phyloP scores from a whole-genome alignment of 768 basidiomycete genomes.

The Suillus brevipes region DNA sequence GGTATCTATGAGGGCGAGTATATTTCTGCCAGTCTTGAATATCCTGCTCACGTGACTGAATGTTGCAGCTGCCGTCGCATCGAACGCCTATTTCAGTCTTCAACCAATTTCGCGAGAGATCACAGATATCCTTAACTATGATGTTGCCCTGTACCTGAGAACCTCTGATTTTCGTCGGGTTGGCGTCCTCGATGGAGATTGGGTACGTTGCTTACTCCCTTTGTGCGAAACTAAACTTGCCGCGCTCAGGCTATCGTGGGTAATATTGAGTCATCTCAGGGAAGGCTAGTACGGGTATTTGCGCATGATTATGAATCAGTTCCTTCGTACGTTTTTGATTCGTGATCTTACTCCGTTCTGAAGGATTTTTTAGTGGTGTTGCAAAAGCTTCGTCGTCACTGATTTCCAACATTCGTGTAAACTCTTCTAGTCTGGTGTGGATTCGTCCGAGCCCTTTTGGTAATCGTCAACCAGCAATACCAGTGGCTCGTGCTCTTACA shows the following conservation, averaged over 20 bases:
- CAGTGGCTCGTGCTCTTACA: constrained; percentile 67
- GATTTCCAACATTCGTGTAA: constrained; percentile 49
- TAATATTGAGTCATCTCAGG: constrained; percentile 33
- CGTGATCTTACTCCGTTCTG: constrained; percentile 6
- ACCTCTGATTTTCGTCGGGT: constrained; percentile 64
- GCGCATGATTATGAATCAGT: constrained; percentile 48
- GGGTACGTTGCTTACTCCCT: constrained; percentile 48
- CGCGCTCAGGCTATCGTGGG: constrained; percentile 50
- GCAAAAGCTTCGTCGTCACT: constrained; percentile 50
- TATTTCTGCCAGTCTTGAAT: background rate
- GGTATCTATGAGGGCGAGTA: constrained; percentile 15
- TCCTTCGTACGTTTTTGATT: constrained; percentile 33
- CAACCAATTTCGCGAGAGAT: constrained; percentile 26
- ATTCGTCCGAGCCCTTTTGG: constrained; percentile 63
- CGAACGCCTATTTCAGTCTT: constrained; percentile 25
- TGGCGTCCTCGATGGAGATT: constrained; percentile 73
- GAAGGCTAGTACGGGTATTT: constrained; percentile 58
- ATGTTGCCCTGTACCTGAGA: constrained; percentile 59
- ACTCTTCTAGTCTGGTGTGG: constrained; percentile 30
- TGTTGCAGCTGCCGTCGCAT: constrained; percentile 11
- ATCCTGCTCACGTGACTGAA: background rate
- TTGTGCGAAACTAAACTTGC: constrained; percentile 10
- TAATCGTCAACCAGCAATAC: constrained; percentile 56
- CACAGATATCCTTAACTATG: constrained; percentile 32
- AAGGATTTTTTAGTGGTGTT: constrained; percentile 35